Evolutionary conservation across 2,329 filamentous ascomycete genomes (phyloP), one percentile per base, ranked within the genome.

Genomic region (Colletotrichum tofieldiae): DNA sequence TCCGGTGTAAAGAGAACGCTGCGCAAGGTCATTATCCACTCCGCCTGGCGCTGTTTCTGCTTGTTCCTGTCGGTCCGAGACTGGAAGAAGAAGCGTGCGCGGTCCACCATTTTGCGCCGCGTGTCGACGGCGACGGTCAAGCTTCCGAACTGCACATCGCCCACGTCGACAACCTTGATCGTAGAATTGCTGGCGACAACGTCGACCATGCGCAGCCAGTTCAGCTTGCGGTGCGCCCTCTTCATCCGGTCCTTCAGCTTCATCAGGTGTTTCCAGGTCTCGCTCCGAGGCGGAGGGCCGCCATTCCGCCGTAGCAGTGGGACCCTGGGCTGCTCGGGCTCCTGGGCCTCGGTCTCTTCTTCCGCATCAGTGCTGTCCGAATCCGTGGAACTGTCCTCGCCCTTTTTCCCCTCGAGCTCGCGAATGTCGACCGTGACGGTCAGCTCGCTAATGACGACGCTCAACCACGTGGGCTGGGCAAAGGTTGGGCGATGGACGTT

Each of bases 391-490:
- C 78, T 79, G 12, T 80, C 79, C 8, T 78, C 80, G 20, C 78
- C 69, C 75, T 86, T 88, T 65, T 84, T 85, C 35, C 84, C 84
- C 75, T 90, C 89, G 52, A 96, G 82, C 59, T 90, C 88, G 72
- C 89, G 88, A 56, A 95, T 85, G 79, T 99, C 94, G 54, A 98
- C 81, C 0, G 94, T 97, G 62, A 99, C 88, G 61, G 92, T 93
- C 61, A 98, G 86, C 79, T 98, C 96, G 77, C 91, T 94, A 72
- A 99, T 84, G 11, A 96, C 93, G 62, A 99, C 87, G 81, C 95
- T 98, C 77, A 98, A 86, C 95, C 96, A 98, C 74, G 97, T 98
- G 55, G 96, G 96, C 81, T 98, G 95, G 58, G 96, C 94, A 83
- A 99, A 98, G 7, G 96, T 98, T 16, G 96, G 96, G 5, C 95